phyloP scores from a whole-genome alignment of 2,329 filamentous ascomycete genomes.

The Pestalotiopsis sp. region DNA sequence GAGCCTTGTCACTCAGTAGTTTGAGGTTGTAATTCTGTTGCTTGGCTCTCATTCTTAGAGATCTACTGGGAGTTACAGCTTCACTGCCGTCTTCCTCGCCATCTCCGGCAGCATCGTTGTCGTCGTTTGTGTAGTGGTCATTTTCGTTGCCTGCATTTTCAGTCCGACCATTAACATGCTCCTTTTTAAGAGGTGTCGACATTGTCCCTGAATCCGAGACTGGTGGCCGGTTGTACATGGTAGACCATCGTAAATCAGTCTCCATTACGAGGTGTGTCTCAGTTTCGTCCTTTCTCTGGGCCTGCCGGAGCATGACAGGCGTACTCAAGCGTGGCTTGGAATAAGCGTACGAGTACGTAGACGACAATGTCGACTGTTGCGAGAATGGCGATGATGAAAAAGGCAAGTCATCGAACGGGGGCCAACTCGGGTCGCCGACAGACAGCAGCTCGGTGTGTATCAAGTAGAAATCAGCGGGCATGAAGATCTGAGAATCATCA shows the following conservation, averaged over 20 bases:
- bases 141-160: slow-evolving; percentile 23
- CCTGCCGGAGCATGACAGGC: slow-evolving; percentile 26
- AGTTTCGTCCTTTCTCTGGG: slow-evolving; percentile 19
- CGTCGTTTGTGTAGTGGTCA: slow-evolving; percentile 18
- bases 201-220: neutral
- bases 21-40: slow-evolving; percentile 61
- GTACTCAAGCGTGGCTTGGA: slow-evolving; percentile 28
- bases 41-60: slow-evolving; percentile 46
- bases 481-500: slow-evolving; percentile 46
- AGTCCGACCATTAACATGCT: slow-evolving; percentile 30
- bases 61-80: slow-evolving; percentile 52
- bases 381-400: slow-evolving; percentile 24
- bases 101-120: slow-evolving; percentile 25
- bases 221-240: slow-evolving; percentile 20
- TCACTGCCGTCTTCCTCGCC: slow-evolving; percentile 43
- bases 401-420: slow-evolving; percentile 44
- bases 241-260: slow-evolving; percentile 33
- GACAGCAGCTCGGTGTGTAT: slow-evolving; percentile 54
- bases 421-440: slow-evolving; percentile 50
- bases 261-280: slow-evolving; percentile 27
- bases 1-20: slow-evolving; percentile 56
- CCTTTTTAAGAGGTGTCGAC: slow-evolving; percentile 31
- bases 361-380: slow-evolving; percentile 28
- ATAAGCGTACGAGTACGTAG: slow-evolving; percentile 27
- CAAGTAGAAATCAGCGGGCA: slow-evolving; percentile 50